phyloP scores from a whole-genome alignment of 148 eudicot genomes.

The Rhododendron molle region DNA sequence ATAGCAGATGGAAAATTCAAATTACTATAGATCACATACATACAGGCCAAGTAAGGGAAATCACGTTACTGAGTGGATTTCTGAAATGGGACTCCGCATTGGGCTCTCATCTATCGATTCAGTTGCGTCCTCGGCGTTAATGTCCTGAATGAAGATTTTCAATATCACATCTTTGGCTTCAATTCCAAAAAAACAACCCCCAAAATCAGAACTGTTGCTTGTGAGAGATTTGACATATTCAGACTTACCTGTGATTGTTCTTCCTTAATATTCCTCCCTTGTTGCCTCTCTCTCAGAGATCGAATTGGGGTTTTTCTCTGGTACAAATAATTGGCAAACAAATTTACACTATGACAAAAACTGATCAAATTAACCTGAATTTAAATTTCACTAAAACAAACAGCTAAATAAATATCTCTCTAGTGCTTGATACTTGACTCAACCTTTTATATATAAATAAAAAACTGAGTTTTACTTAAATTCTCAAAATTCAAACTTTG shows the following conservation, averaged over 20 bases:
- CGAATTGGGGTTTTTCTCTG: constrained; percentile 58
- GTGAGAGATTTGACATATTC: background rate
- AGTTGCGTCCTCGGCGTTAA: background rate
- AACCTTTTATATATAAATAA: background rate
- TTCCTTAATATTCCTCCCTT: constrained; percentile 32
- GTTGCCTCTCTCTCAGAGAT: constrained; percentile 53
- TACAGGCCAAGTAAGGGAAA: background rate
- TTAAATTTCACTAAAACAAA: background rate
- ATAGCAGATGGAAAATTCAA: background rate
- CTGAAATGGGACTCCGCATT: constrained; percentile 17
- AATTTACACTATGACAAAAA: background rate
- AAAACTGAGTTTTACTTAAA: background rate
- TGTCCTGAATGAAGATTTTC: constrained; percentile 14
- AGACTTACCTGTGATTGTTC: constrained; percentile 28
- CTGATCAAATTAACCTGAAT: background rate
- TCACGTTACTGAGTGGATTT: constrained; percentile 11
- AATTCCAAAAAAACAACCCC: background rate
- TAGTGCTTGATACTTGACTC: background rate
- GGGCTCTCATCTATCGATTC: constrained; percentile 15
- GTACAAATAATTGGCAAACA: background rate
- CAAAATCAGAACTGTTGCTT: background rate
- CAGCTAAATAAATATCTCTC: background rate
- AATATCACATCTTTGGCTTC: background rate
- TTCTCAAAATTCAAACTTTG: background rate
- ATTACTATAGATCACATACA: background rate